Conservation (phyloP, 2,329 filamentous ascomycete species). For the Microascus cirrosus region DNA sequence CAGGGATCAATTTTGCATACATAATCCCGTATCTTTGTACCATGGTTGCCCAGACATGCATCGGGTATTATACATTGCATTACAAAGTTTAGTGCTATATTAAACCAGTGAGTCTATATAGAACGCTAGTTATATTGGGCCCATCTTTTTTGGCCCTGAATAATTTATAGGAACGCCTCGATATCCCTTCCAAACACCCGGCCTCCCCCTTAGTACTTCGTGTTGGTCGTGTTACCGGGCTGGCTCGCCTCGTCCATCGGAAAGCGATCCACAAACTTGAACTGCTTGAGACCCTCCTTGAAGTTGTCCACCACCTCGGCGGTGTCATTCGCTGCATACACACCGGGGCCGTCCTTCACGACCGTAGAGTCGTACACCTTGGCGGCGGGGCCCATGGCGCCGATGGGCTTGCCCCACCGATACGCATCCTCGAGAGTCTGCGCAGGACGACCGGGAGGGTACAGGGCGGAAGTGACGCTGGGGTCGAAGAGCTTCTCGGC, state of each 20-base stretch:
- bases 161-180: no score
- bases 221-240: background rate
- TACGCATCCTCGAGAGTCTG: constrained; percentile 54
- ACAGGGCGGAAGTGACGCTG: constrained; percentile 38
- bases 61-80: no score
- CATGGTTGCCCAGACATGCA: no score
- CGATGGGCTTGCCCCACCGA: constrained; percentile 61
- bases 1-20: no score
- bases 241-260: constrained; percentile 32
- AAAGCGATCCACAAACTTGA: constrained; percentile 57
- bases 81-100: no score
- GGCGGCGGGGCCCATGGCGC: constrained; percentile 36
- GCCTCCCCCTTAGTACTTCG: background rate
- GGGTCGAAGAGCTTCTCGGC: constrained; percentile 38
- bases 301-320: constrained; percentile 30
- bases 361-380: constrained; percentile 28
- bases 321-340: constrained; percentile 23
- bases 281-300: constrained; percentile 48
- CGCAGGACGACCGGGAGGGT: constrained; percentile 49
- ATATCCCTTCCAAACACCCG: background rate
- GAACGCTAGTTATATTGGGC: no score
- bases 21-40: no score
- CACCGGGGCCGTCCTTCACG: constrained; percentile 29
- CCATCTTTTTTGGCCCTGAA: no score
- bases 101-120: no score